Conservation (phyloP, 2,329 filamentous ascomycete genomes). For the Trichoderma afroharzianum region DNA sequence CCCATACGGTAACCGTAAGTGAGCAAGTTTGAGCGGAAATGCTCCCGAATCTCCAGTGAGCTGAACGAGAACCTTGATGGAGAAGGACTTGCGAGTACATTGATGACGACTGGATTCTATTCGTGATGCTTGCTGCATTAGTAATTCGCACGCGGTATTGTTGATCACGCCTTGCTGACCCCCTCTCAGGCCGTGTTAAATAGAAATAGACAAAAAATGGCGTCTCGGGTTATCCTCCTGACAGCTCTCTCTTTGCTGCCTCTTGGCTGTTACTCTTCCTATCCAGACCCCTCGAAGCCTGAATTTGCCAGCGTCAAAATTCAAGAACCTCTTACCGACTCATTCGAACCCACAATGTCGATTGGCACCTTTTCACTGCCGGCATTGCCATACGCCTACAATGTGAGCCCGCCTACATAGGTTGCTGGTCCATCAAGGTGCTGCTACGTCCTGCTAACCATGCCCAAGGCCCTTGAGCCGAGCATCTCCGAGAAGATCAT, state of each 20-base stretch:
- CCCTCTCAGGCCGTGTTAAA: neutral
- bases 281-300: slow-evolving; percentile 1
- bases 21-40: slow-evolving; percentile 37
- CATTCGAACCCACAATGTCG: slow-evolving; percentile 32
- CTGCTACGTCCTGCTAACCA: slow-evolving; percentile 43
- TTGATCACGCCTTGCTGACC: neutral
- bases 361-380: slow-evolving; percentile 56
- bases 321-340: neutral
- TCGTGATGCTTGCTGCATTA: neutral
- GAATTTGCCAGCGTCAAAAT: slow-evolving; percentile 2
- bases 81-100: neutral
- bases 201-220: neutral
- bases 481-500: slow-evolving; percentile 76
- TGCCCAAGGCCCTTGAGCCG: slow-evolving; percentile 61
- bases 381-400: slow-evolving; percentile 63
- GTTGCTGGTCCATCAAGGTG: slow-evolving; percentile 14
- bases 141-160: neutral
- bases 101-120: neutral
- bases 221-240: neutral
- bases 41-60: slow-evolving; percentile 20
- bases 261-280: slow-evolving; percentile 10
- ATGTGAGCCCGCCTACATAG: slow-evolving; percentile 52
- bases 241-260: slow-evolving; percentile 2
- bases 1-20: slow-evolving; percentile 27
- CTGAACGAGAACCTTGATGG: slow-evolving; percentile 2